Conservation (phyloP, 306 rosid genomes). For the Prunus mongolica region DNA sequence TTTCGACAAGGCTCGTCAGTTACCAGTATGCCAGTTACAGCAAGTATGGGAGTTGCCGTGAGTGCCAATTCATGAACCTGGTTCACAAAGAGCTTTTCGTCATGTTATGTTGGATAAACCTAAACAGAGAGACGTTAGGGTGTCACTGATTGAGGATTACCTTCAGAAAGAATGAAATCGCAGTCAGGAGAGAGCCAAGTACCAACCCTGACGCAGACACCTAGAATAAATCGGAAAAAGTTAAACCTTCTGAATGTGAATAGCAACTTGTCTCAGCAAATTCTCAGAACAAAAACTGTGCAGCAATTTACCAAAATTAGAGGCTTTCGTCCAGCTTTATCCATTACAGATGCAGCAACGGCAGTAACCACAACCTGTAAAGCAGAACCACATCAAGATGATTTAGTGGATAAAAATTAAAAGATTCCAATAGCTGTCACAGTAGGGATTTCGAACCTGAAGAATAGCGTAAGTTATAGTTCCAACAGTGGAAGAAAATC, state of each 20-base stretch:
- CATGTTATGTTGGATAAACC: slow-evolving; percentile 3
- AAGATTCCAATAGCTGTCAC: neutral
- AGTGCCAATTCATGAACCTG: slow-evolving; percentile 56
- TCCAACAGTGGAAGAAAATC: slow-evolving; percentile 61
- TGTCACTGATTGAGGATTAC: slow-evolving; percentile 28
- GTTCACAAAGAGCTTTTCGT: slow-evolving; percentile 13
- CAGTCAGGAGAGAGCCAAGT: slow-evolving; percentile 52
- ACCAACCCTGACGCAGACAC: slow-evolving; percentile 69
- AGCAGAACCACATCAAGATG: slow-evolving; percentile 9
- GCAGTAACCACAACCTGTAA: slow-evolving; percentile 62
- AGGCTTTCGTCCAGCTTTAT: slow-evolving; percentile 82
- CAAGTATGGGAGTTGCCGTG: slow-evolving; percentile 54
- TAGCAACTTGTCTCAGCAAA: neutral
- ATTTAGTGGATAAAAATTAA: neutral
- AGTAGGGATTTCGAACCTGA: slow-evolving; percentile 53
- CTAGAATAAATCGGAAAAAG: slow-evolving; percentile 30
- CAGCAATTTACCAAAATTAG: slow-evolving; percentile 53
- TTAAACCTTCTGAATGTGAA: slow-evolving; percentile 8
- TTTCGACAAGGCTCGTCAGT: slow-evolving; percentile 3
- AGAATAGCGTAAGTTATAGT: slow-evolving; percentile 56
- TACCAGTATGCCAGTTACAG: slow-evolving; percentile 74
- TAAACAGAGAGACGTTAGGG: slow-evolving; percentile 3
- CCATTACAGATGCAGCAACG: slow-evolving; percentile 56
- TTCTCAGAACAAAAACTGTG: slow-evolving; percentile 1
- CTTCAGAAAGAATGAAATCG: slow-evolving; percentile 76